Evolutionary conservation across 1,139 yeast species (phyloP), one percentile per base, ranked within the genome.

Genomic region (Protomyces lactucae-debilis): DNA sequence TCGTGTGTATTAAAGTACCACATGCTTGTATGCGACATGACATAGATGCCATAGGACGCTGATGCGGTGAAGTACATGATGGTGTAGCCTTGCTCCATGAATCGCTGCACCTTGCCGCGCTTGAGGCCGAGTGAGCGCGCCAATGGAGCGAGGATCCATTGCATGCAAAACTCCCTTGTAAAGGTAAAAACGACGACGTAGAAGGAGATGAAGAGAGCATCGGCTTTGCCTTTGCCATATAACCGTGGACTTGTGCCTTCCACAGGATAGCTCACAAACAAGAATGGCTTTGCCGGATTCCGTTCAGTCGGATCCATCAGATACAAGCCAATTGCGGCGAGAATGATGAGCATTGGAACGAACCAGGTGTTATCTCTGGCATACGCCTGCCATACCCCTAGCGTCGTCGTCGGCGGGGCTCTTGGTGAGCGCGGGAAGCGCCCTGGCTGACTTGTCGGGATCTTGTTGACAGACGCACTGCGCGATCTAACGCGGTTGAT

Each of bases 1-100:
- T 89, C 85, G 3, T 84, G 80, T 6, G 97, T 93, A 74, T 88
- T 82, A 76, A 93, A 93, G 73, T 80, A 87, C 98, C 98, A 92
- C 69, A 93, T 75, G 57, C 95, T 96, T 52, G 87, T 82, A 60
- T 82, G 79, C 70, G 81, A 80, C 99, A 93, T 92, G 61, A 65
- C 59, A 52, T 37, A 55, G 66, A 93, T 78, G 1, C 99, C 99
- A 69, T 87, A 80, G 0, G 97, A 93, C 12, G 97, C 96, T 40
- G 89, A 81, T 14, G 85, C 70, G 28, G 93, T 89, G 72, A 87
- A 91, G 76, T 95, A 93, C 67, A 88, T 76, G 71, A 90, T 82
- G 3, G 95, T 83, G 74, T 92, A 93, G 9, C 92, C 82, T 77
- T 93, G 99, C 75, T 93, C 99, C 87, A 90, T 85, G 75, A 93